Evolutionary conservation across 148 eudicot species (phyloP).

Genomic region (Rhododendron simsii): DNA sequence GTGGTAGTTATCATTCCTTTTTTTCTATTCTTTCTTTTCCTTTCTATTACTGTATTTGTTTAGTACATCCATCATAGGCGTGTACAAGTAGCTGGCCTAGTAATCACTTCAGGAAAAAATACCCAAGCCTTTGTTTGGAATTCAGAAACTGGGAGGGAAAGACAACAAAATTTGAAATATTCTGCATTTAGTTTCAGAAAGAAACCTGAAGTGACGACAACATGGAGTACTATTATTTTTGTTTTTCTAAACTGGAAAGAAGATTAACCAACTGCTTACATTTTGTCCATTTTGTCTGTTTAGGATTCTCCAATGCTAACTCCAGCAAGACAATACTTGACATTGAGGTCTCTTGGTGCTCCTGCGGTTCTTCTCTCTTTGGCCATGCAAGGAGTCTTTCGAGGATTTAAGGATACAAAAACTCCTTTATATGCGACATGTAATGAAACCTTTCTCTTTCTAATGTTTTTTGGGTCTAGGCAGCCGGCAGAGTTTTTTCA

Average conservation of each 20-base stretch:
- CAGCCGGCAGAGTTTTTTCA: not conserved
- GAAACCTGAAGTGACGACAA: not conserved
- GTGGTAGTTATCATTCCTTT: not conserved
- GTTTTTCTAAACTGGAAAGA: not conserved
- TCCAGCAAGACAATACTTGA: slow-evolving; percentile 59
- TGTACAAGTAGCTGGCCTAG: not conserved
- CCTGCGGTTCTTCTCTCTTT: slow-evolving; percentile 87
- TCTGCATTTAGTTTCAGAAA: not conserved
- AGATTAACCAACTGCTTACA: not conserved
- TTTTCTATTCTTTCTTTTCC: not conserved
- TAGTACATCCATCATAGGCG: not conserved
- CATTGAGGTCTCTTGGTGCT: slow-evolving; percentile 68
- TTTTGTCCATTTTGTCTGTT: not conserved
- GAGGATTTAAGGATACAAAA: slow-evolving; percentile 76
- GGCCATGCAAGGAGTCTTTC: slow-evolving; percentile 87
- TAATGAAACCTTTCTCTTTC: slow-evolving; percentile 16
- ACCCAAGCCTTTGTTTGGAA: not conserved
- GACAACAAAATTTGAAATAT: not conserved
- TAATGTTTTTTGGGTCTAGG: not conserved
- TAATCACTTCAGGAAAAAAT: not conserved
- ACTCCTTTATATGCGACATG: slow-evolving; percentile 79
- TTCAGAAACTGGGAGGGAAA: not conserved
- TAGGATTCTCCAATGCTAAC: slow-evolving; percentile 68
- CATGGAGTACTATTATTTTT: not conserved
- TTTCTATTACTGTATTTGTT: not conserved